Evolutionary conservation across 768 basidiomycete genomes (phyloP).

Genomic region (Pleurotus pulmonarius): DNA sequence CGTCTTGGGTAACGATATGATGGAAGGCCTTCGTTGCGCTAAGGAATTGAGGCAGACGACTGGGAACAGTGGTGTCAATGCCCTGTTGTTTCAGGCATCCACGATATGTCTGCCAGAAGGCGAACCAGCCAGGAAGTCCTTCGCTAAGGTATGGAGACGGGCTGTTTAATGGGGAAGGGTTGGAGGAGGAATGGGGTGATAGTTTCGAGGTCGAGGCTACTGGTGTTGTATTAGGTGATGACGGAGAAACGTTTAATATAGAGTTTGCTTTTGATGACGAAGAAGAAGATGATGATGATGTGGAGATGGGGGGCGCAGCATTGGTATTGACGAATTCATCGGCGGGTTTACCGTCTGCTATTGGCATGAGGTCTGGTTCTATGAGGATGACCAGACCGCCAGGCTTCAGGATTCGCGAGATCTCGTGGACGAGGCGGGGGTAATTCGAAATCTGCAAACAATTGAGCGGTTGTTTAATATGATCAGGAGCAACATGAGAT

Average conservation of each 20-base stretch:
- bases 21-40: constrained; percentile 50
- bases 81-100: constrained; percentile 46
- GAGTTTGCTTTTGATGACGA: background rate
- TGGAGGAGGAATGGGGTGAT: background rate
- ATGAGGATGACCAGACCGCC: constrained; percentile 68
- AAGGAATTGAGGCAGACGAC: constrained; percentile 48
- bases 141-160: constrained; percentile 12
- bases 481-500: no score
- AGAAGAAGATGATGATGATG: background rate
- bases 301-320: background rate
- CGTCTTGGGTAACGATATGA: constrained; percentile 49
- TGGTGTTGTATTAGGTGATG: background rate
- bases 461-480: no score
- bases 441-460: constrained; percentile 55
- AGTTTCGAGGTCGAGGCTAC: constrained; percentile 12
- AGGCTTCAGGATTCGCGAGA: constrained; percentile 63
- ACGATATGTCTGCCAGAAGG: constrained; percentile 62
- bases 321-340: constrained; percentile 22
- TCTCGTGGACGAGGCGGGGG: constrained; percentile 54
- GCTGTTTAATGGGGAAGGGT: constrained; percentile 14
- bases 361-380: constrained; percentile 55
- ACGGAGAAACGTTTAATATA: background rate
- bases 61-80: constrained; percentile 57
- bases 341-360: constrained; percentile 40
- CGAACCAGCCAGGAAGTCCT: constrained; percentile 55